A percentile compares a stretch with the other conserved stretches of the same genome.
Conservation (phyloP, 352 stramenopile species). For the Globisporangium radiosum region DNA sequence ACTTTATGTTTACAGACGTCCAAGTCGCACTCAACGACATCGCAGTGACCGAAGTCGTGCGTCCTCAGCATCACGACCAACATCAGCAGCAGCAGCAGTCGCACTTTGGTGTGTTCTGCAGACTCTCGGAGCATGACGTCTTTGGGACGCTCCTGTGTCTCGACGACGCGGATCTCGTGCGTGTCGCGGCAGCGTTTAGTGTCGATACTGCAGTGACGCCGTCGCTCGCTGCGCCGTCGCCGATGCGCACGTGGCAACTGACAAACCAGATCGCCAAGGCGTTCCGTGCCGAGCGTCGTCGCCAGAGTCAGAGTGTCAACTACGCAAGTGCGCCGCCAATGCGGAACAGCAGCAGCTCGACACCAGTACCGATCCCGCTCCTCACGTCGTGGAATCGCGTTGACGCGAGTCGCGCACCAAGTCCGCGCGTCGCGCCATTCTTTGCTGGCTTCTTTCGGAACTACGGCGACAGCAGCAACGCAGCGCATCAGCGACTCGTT, state of each 20-base stretch:
- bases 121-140: constrained; percentile 31
- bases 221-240: constrained; percentile 15
- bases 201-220: neutral
- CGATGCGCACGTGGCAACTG: constrained; percentile 50
- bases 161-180: constrained; percentile 26
- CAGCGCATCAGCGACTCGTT: constrained; percentile 20
- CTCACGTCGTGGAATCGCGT: constrained; percentile 20
- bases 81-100: constrained; percentile 3
- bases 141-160: constrained; percentile 47
- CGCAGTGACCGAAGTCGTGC: constrained; percentile 25
- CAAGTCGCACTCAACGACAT: constrained; percentile 32
- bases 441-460: constrained; percentile 40
- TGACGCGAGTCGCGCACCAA: constrained; percentile 7
- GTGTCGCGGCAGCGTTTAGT: constrained; percentile 18
- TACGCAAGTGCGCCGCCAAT: neutral
- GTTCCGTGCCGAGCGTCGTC: constrained; percentile 21
- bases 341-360: neutral
- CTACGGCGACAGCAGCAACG: constrained; percentile 26
- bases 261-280: constrained; percentile 35
- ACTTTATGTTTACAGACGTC: constrained; percentile 28
- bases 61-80: constrained; percentile 1
- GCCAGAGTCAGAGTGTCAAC: neutral
- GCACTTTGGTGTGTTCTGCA: constrained; percentile 33
- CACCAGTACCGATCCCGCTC: constrained; percentile 21
- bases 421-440: constrained; percentile 21